phyloP scores from a whole-genome alignment of 2,329 filamentous ascomycete species.

The Huntiella decipiens region DNA sequence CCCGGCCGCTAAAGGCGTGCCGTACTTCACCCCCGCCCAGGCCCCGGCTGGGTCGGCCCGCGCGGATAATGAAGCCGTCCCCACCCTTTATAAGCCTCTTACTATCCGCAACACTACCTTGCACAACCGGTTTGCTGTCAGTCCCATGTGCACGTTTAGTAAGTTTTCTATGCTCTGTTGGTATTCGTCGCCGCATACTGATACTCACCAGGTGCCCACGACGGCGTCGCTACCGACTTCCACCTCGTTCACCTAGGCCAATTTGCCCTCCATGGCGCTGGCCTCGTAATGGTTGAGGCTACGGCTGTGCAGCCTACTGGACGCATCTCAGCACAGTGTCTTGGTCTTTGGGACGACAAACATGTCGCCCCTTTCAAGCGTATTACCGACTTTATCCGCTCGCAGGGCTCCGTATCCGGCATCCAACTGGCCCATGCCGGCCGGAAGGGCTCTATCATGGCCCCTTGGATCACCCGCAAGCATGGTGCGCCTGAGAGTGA shows the following conservation, averaged over 20 bases:
- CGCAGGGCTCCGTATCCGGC: conserved; percentile 55
- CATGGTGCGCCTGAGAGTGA: conserved; percentile 32
- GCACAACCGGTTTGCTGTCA: conserved; percentile 37
- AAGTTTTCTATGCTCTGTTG: neutral
- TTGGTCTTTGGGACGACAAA: conserved; percentile 66
- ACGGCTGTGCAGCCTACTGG: conserved; percentile 57
- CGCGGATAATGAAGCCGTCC: conserved; percentile 19
- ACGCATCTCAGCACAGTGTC: conserved; percentile 64
- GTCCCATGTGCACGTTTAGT: conserved; percentile 34
- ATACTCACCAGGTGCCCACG: conserved; percentile 25
- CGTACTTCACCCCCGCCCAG: conserved; percentile 37
- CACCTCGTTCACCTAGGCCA: conserved; percentile 69
- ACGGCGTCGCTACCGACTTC: conserved; percentile 59
- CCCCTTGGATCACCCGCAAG: conserved; percentile 35
- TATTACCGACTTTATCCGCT: conserved; percentile 62
- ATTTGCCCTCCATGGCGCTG: conserved; percentile 57
- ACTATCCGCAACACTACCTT: conserved; percentile 33
- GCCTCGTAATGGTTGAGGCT: conserved; percentile 58
- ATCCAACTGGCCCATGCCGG: conserved; percentile 74
- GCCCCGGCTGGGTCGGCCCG: conserved; percentile 26
- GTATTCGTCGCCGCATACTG: neutral
- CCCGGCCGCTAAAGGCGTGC: conserved; percentile 18
- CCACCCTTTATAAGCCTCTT: conserved; percentile 38
- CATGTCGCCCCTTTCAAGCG: conserved; percentile 56
- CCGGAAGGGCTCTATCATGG: conserved; percentile 41